phyloP scores from a whole-genome alignment of 2,329 filamentous ascomycete species.

The Trichoderma breve region DNA sequence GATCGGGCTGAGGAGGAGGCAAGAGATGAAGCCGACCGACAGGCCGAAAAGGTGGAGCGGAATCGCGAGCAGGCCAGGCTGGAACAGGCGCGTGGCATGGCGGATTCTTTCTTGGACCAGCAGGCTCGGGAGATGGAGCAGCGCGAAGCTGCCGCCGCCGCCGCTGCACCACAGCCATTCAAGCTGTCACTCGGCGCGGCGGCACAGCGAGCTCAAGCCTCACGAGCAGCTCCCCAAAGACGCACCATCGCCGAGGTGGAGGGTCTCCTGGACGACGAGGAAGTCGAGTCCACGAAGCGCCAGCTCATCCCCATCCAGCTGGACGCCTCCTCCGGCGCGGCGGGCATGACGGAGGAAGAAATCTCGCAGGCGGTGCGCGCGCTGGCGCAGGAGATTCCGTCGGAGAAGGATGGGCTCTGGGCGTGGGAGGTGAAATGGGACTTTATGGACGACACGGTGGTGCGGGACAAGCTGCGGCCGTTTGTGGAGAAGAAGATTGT shows the following conservation, averaged over 20 bases:
- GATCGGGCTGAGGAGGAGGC: conserved; percentile 72
- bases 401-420: conserved; percentile 83
- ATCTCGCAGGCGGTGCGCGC: conserved; percentile 76
- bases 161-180: conserved; percentile 70
- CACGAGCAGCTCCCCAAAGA: conserved; percentile 56
- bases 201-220: conserved; percentile 67
- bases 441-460: conserved; percentile 75
- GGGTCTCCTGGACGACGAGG: conserved; percentile 90
- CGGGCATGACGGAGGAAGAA: conserved; percentile 80
- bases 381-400: conserved; percentile 86
- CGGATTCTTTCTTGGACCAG: conserved; percentile 84
- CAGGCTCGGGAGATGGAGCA: conserved; percentile 74
- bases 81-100: conserved; percentile 79
- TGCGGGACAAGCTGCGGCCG: conserved; percentile 82
- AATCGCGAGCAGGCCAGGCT: conserved; percentile 67
- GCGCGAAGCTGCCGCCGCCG: conserved; percentile 37
- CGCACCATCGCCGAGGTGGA: conserved; percentile 92
- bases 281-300: conserved; percentile 70
- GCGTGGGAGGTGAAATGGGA: conserved; percentile 93
- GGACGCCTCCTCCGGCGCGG: conserved; percentile 61
- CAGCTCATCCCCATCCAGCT: conserved; percentile 81
- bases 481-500: conserved; percentile 99
- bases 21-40: conserved; percentile 79
- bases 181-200: conserved; percentile 90
- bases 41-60: conserved; percentile 72